These are phyloP conservation scores for Clonostachys chloroleuca DNA, from an alignment of 2,329 filamentous ascomycete genomes.

Conservation along the genomic window DNA sequence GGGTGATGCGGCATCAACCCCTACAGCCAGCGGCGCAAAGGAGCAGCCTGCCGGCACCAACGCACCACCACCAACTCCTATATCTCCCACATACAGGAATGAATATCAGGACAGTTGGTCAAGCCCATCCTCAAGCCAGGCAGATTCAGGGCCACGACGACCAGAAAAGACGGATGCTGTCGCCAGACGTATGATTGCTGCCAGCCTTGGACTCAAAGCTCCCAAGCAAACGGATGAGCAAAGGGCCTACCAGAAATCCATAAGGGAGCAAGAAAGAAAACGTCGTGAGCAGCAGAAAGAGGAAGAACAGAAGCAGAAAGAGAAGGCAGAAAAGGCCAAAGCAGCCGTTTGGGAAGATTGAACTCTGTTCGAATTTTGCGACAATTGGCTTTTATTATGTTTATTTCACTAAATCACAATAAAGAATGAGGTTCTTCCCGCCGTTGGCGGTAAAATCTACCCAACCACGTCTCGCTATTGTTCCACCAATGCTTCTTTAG, in stretches of 20 bases:
- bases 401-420: neutral
- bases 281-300: conserved; percentile 68
- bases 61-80: conserved; percentile 65
- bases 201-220: conserved; percentile 75
- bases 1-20: conserved; percentile 7
- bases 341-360: conserved; percentile 81
- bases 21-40: conserved; percentile 9
- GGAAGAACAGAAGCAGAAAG: conserved; percentile 53
- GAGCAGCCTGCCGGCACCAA: conserved; percentile 19
- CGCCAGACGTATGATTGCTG: conserved; percentile 84
- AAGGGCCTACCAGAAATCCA: conserved; percentile 75
- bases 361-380: neutral
- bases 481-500: neutral
- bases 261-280: conserved; percentile 81
- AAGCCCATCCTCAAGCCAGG: conserved; percentile 1
- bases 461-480: neutral
- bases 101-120: neutral
- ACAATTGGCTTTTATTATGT: neutral
- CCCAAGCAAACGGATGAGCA: conserved; percentile 86
- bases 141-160: conserved; percentile 23
- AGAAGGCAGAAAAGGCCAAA: conserved; percentile 71
- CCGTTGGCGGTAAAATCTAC: neutral
- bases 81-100: conserved; percentile 40
- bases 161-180: conserved; percentile 95
- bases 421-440: neutral